A percentile compares a stretch with the other conserved stretches of the same genome.
phyloP scores from a whole-genome alignment of 805 yeast genomes.

The Monosporozyma unispora region DNA sequence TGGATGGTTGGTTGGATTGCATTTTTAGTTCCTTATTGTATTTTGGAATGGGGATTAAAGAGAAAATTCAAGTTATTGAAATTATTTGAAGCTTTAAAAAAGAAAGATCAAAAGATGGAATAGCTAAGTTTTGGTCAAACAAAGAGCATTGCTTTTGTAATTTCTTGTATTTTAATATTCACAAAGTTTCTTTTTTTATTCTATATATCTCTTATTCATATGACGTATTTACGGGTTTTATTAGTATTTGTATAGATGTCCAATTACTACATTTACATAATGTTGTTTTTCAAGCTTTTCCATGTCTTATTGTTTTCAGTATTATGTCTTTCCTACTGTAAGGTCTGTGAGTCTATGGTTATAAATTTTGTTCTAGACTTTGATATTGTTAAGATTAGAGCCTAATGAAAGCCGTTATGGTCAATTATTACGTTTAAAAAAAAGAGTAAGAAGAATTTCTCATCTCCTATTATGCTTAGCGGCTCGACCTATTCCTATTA shows the following conservation, averaged over 20 bases:
- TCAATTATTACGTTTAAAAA: too few relatives aligned
- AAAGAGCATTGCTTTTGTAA: not conserved
- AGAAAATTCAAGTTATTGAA: conserved; percentile 35
- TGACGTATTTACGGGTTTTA: not conserved
- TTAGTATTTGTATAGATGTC: not conserved
- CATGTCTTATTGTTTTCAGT: too few relatives aligned
- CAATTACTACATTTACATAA: not conserved
- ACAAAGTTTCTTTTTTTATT: not conserved
- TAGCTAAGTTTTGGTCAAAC: not conserved
- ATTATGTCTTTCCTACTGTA: too few relatives aligned
- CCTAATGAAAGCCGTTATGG: too few relatives aligned
- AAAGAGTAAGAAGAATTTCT: too few relatives aligned
- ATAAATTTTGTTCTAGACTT: too few relatives aligned
- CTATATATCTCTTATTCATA: not conserved
- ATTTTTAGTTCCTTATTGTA: conserved; percentile 37
- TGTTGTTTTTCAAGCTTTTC: not conserved
- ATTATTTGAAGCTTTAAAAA: conserved; percentile 26
- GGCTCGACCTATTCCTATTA: too few relatives aligned
- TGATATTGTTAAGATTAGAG: too few relatives aligned
- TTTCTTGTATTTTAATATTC: not conserved
- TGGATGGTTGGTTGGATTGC: conserved; percentile 30
- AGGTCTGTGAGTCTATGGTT: too few relatives aligned
- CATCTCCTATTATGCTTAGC: too few relatives aligned
- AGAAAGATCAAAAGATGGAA: conserved; percentile 2
- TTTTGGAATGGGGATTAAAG: conserved; percentile 35